Evolutionary conservation across 2,329 filamentous ascomycete genomes (phyloP), one percentile per base, ranked within the genome.

Genomic region (Coniochaeta sp.): DNA sequence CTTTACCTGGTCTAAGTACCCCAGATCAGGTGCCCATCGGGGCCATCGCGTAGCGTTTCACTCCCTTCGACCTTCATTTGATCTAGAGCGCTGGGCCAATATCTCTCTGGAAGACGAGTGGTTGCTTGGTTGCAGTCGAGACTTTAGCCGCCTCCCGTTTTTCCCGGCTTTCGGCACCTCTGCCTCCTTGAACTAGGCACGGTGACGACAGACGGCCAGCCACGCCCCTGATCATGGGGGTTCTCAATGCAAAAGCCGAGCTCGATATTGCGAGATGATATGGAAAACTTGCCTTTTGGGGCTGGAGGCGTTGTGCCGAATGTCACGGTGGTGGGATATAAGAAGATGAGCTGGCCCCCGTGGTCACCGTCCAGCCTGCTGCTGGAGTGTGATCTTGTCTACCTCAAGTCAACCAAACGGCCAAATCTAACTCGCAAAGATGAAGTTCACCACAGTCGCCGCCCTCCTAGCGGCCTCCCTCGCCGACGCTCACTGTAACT

Each of bases 401-500:
- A 49, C 16, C 47, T 14, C 27, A 26, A 6, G n/a, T 20, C n/a
- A 14, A n/a, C 20, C n/a, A n/a, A n/a, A 13, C 6, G n/a, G 12
- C 4, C 14, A 24, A 32, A 27, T 18, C 12, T 12, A 14, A 16
- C 4, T 10, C n/a, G 18, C 20, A n/a, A 49, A 38, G 14, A 56
- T 55, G 55, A 53, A 53, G 48, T 48, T 55, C 24, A 31, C 48
- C 18, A 16, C 42, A 30, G 45, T 26, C 13, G 31, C 27, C 30
- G 30, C 49, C 10, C 51, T 58, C 10, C 22, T 55, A 1, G 35
- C 52, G 5, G 52, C 53, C n/a, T 55, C 51, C 16, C 50, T 53
- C 9, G 52, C 51, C 6, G 47, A 55, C 22, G 57, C 55, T n/a
- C 55, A 57, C 50, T 57, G 55, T 57, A 35, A 14, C n/a, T n/a